Evolutionary conservation across 2,329 filamentous ascomycete species (phyloP).

Genomic region (Mycogone perniciosa): DNA sequence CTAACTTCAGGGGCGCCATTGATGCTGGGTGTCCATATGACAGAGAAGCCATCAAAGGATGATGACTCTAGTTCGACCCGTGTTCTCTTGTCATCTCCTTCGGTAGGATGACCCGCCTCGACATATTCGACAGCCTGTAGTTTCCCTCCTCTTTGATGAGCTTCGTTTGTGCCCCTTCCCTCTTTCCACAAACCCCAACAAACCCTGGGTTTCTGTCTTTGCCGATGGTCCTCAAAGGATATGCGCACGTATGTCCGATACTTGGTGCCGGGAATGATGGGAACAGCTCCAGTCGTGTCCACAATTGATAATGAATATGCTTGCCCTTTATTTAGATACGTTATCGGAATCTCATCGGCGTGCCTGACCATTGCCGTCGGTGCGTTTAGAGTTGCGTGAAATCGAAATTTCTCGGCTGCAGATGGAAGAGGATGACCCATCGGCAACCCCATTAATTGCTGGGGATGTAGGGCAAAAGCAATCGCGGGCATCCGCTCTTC

Average conservation of each 20-base stretch:
- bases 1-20: slow-evolving; percentile 69
- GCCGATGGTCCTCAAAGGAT: slow-evolving; percentile 94
- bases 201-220: slow-evolving; percentile 73
- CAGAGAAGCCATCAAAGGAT: slow-evolving; percentile 90
- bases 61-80: slow-evolving; percentile 66
- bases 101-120: slow-evolving; percentile 53
- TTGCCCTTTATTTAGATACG: slow-evolving; percentile 96
- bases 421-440: slow-evolving; percentile 43
- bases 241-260: slow-evolving; percentile 93
- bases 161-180: slow-evolving; percentile 89
- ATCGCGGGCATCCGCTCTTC: slow-evolving; percentile 48
- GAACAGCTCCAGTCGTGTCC: slow-evolving; percentile 63
- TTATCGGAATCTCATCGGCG: slow-evolving; percentile 86
- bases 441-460: slow-evolving; percentile 40
- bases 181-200: slow-evolving; percentile 95
- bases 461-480: slow-evolving; percentile 54
- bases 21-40: slow-evolving; percentile 74
- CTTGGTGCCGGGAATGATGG: slow-evolving; percentile 53
- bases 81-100: slow-evolving; percentile 59
- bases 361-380: slow-evolving; percentile 95
- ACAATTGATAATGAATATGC: slow-evolving; percentile 81
- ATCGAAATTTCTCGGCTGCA: slow-evolving; percentile 71
- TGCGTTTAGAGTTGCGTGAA: slow-evolving; percentile 82
- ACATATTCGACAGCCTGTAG: slow-evolving; percentile 94
- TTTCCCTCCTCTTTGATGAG: slow-evolving; percentile 86